Base-by-base conservation (phyloP, 2,329 filamentous ascomycete genomes). In the Aspergillus sp. region DNA sequence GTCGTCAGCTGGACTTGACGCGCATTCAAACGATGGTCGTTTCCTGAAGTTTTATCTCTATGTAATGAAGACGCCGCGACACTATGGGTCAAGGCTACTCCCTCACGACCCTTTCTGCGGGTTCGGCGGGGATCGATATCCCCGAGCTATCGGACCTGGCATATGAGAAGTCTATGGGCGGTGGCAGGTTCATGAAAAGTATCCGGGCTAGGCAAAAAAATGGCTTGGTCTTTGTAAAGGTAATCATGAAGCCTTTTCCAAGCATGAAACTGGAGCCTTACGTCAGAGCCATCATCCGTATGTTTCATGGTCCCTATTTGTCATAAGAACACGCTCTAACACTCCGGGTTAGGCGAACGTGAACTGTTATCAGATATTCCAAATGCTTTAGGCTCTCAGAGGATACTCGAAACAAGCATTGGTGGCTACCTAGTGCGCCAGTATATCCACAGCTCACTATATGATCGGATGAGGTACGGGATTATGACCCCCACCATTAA, bases 11-110 rank as follows among this genome's bases (percentile, higher is more conserved):
- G 31, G 17, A 21, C 21, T 25, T 46, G 27, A 27, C 6, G 52
- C 23, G 17, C 35, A 47, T 47, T 46, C 43, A 39, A 35, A 39
- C 23, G 11, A 39, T 45, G 33, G 39, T 21, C 14, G 2, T 44
- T 46, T 14, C 12, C n/a, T 37, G 17, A 14, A 6, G 8, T 44
- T n/a, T 25, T 25, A 40, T 37, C 47, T 23, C 23, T 47, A 31
- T 66, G 70, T 68, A 64, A 73, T 74, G 71, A 71, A 62, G 64
- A 59, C 44, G 58, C 57, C 58, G 62, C 62, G 55, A 65, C 72
- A 79, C 58, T 66, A 99, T 99, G 95, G 95, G 95, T 64, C 95
- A 99, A 83, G 93, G 91, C 64, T 97, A 97, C 79, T 97, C 93
- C 62, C 86, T 96, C 68, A 91, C 92, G 54, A 93, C 92, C 71